These are phyloP conservation scores for Arthrobotrys megalospora DNA, from an alignment of 2,329 filamentous ascomycete genomes.

Conservation along the genomic window DNA sequence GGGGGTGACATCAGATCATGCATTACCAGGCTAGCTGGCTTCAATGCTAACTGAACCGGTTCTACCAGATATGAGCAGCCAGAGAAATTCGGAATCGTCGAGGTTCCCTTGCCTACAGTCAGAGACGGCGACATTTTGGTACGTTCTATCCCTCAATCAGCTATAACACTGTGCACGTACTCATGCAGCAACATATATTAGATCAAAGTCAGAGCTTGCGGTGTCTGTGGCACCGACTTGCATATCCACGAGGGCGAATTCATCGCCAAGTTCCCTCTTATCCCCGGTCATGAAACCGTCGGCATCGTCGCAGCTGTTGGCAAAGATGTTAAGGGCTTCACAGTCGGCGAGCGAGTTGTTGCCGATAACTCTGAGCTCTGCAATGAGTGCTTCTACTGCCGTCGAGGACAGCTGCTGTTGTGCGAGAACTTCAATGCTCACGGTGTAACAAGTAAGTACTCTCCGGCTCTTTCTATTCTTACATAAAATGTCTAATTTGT, in stretches of 20 bases:
- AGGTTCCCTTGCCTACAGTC: conserved; percentile 75
- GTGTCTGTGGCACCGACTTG: conserved; percentile 72
- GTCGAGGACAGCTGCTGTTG: conserved; percentile 77
- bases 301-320: conserved; percentile 76
- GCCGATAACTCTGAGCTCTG: conserved; percentile 78
- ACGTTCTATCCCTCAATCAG: conserved; percentile 59
- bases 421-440: conserved; percentile 80
- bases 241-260: conserved; percentile 81
- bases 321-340: conserved; percentile 74
- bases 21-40: background rate
- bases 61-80: conserved; percentile 74
- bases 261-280: conserved; percentile 70
- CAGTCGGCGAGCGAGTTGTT: conserved; percentile 76
- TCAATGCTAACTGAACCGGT: conserved; percentile 22
- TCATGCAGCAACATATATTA: conserved; percentile 62
- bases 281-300: conserved; percentile 76
- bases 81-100: conserved; percentile 74
- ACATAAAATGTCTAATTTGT: background rate
- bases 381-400: conserved; percentile 81
- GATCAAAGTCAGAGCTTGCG: conserved; percentile 78
- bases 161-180: background rate
- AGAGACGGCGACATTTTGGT: conserved; percentile 75
- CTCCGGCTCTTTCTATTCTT: background rate
- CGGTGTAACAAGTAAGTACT: conserved; percentile 71
- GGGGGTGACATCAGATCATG: conserved; percentile 61